Base-by-base conservation (phyloP, 441 rosid genomes). In the Sinapis alba region DNA sequence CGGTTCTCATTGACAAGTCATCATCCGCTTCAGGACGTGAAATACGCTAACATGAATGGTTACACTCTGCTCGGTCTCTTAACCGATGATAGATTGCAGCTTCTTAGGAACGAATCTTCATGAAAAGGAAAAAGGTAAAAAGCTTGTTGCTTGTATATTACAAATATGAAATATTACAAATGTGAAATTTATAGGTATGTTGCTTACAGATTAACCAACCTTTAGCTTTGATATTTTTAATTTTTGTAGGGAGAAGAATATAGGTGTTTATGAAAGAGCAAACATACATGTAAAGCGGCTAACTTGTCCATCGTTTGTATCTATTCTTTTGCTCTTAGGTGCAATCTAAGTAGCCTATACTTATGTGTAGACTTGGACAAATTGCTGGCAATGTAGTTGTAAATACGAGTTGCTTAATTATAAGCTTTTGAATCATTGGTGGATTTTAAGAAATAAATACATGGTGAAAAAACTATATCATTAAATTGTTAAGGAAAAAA, bases 1-100 rank as follows among this genome's bases (percentile, higher is more conserved):
- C 72, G 77, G 62, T 79, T 92, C 27, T 77, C 81, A 71, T 10
- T 87, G 71, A 82, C 62, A 16, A 81, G 84, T 65, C 71, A 41
- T 53, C 87, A 77, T 65, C 88, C 84, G 54, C 76, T 92, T 32
- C 87, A 84, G 65, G 99, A 94, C 73, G 82, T 89, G 66, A 94
- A 83, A 82, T 87, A 86, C 58, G 74, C 69, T 3, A 50, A 28
- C 7, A 8, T 71, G 27, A 65, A 65, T 7, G 73, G 72, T 58
- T 76, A 72, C 6, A 88, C 84, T 59, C 58, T 90, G 11, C 87
- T 94, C 7, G 84, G 93, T 75, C 89, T 88, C 72, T 82, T 89
- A 76, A 89, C 90, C 0, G 90, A 87, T 36, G 86, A 81, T 67
- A 74, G 69, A n/a, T 77, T 94, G 73, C 97, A 89, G 76, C 83